Base-by-base conservation (phyloP, 257 asterid species). In the Capsicum pubescens region DNA sequence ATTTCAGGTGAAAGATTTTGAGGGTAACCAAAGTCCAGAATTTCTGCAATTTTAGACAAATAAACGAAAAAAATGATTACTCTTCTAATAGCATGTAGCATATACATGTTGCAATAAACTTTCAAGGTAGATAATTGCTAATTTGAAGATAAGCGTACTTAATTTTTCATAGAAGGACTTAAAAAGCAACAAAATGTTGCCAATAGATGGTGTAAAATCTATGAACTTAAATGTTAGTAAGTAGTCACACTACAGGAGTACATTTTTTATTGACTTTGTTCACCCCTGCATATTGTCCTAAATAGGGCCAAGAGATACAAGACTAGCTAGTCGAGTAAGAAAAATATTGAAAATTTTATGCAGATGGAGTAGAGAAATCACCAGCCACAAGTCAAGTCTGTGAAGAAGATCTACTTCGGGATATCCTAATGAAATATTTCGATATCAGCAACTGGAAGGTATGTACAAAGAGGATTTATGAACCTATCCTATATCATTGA, bases 21-120 rank as follows among this genome's bases (percentile, higher is more conserved):
- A 44, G 99, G 99, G 88, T 97, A 97, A 84, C 99, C 99, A 87
- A 97, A 97, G 86, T 97, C 99, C 99, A 97, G 93, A 76, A 97
- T 97, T 87, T 97, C 98, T 97, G 97, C 86, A 90, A 85, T 74
- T 85, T 21, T 57, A 52, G 59, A 76, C 1, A 76, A 54, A 54
- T 39, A 76, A 52, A 26, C 5, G n/a, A 26, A 64, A 76, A 76
- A 8, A 3, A 6, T 1, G 42, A 13, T 54, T 52, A 55, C 81
- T 26, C 61, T 76, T 26, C 8, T 76, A 26, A 76, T 26, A 26
- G 8, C 39, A 71, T 71, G 58, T 17, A 71, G 58, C 79, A 71
- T 50, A 44, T 71, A n/a, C 79, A 71, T 58, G 17, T 71, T 71
- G 79, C 79, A 71, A 58, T 35, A 32, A 26, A 67, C 48, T 67